phyloP scores from a whole-genome alignment of 768 basidiomycete genomes.

The Peribolospora baueri region DNA sequence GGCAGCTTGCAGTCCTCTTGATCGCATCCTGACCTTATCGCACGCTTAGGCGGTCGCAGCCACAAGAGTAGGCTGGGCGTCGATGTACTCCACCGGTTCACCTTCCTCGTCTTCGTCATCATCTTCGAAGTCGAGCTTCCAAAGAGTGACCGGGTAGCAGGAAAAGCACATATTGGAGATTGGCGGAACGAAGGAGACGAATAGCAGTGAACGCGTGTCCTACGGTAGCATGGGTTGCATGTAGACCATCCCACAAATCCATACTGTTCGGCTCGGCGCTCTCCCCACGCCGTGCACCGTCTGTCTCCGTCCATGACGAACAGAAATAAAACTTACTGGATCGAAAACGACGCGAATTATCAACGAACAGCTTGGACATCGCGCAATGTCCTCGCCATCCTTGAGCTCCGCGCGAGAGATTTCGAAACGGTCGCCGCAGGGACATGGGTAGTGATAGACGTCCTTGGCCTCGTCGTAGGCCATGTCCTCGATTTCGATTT shows the following conservation, averaged over 20 bases:
- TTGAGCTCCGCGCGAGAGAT: slow-evolving; percentile 63
- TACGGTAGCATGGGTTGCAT: background rate
- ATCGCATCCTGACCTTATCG: background rate
- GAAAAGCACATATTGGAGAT: slow-evolving; percentile 3
- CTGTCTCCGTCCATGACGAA: background rate
- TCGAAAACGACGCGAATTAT: slow-evolving; percentile 83
- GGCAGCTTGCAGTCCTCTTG: no score
- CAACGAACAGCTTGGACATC: slow-evolving; percentile 84
- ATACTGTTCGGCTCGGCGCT: no score
- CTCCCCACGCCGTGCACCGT: no score
- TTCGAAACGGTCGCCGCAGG: slow-evolving; percentile 94
- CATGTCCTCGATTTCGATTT: slow-evolving; percentile 94
- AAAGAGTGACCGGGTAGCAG: background rate
- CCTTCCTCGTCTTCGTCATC: slow-evolving; percentile 34
- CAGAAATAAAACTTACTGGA: slow-evolving; percentile 36
- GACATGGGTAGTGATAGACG: slow-evolving; percentile 90
- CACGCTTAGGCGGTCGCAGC: no score
- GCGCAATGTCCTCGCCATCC: slow-evolving; percentile 79
- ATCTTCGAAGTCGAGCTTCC: slow-evolving; percentile 61
- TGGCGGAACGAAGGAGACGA: slow-evolving; percentile 8
- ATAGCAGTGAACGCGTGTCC: background rate
- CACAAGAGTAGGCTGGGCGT: no score
- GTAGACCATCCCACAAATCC: no score
- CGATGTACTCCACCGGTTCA: slow-evolving; percentile 8
- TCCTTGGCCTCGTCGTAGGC: slow-evolving; percentile 55